These are phyloP conservation scores for Haplosporangium gracile DNA, from an alignment of 192 early-diverging fungal genomes.

Conservation along the genomic window DNA sequence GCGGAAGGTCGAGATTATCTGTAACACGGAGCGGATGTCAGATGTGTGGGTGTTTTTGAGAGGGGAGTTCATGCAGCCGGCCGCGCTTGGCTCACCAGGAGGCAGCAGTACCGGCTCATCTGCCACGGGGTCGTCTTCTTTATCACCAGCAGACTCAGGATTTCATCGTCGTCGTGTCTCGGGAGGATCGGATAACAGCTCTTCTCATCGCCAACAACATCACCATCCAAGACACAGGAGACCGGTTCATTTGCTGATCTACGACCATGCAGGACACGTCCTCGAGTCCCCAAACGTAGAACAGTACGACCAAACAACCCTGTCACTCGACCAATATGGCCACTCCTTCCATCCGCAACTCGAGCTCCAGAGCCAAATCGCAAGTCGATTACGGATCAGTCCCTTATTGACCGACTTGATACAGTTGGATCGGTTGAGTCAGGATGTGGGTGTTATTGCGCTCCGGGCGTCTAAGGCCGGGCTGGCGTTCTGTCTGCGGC, in stretches of 20 bases:
- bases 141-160: neutral
- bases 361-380: slow-evolving; percentile 9
- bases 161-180: neutral
- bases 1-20: slow-evolving; percentile 20
- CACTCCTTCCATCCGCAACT: slow-evolving; percentile 9
- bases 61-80: neutral
- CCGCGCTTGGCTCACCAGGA: neutral
- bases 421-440: neutral
- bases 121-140: neutral
- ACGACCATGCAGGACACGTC: slow-evolving; percentile 10
- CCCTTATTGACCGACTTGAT: neutral
- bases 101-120: neutral
- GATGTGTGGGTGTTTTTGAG: slow-evolving; percentile 16
- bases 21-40: slow-evolving; percentile 9
- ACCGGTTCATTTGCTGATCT: slow-evolving; percentile 5
- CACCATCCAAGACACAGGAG: neutral
- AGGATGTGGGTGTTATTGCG: neutral
- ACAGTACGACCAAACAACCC: neutral
- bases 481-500: neutral
- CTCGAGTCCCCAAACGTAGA: slow-evolving; percentile 12
- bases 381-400: slow-evolving; percentile 7
- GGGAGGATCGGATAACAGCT: neutral
- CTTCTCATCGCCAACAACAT: neutral
- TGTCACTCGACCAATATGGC: slow-evolving; percentile 10
- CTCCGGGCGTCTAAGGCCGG: neutral